A percentile compares a stretch with the other conserved stretches of the same genome.
phyloP scores from a whole-genome alignment of 768 basidiomycete genomes.

The Boletus insuetus region DNA sequence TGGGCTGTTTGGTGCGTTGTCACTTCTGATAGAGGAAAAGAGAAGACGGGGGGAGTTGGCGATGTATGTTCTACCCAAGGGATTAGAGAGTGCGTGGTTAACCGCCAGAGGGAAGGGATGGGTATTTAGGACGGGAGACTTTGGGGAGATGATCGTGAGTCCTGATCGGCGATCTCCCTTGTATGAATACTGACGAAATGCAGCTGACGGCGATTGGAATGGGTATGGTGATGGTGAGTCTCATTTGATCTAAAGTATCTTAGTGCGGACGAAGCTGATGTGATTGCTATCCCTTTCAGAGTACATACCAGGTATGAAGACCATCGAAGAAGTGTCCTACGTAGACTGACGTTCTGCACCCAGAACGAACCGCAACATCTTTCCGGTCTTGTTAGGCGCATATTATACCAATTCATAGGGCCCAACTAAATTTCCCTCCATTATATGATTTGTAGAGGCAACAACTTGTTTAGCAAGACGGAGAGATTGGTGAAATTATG shows the following conservation, averaged over 20 bases:
- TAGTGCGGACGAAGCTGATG: constrained; percentile 4
- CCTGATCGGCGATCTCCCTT: not conserved
- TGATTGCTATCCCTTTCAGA: constrained; percentile 37
- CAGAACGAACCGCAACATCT: constrained; percentile 76
- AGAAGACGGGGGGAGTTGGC: constrained; percentile 87
- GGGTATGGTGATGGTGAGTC: constrained; percentile 85
- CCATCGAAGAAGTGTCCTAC: not conserved
- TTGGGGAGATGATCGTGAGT: constrained; percentile 65
- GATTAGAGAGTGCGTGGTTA: constrained; percentile 87
- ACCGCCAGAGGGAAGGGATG: constrained; percentile 71
- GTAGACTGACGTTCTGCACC: constrained; percentile 1
- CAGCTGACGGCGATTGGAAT: constrained; percentile 73
- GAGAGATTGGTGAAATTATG: not conserved
- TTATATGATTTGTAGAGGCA: not conserved
- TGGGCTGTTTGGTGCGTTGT: constrained; percentile 71
- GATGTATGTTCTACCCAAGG: constrained; percentile 90
- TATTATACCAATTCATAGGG: constrained; percentile 87
- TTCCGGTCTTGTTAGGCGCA: constrained; percentile 73
- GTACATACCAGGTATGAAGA: constrained; percentile 66
- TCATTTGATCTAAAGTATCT: not conserved
- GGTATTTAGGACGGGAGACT: constrained; percentile 67
- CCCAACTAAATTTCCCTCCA: constrained; percentile 51
- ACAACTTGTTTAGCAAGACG: not conserved
- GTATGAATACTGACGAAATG: constrained; percentile 7
- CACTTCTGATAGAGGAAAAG: constrained; percentile 85